A percentile compares a stretch with the other conserved stretches of the same genome.
These are phyloP conservation scores for Rhypophila decipiens DNA, from an alignment of 495 filamentous ascomycete species.

Conservation along the genomic window DNA sequence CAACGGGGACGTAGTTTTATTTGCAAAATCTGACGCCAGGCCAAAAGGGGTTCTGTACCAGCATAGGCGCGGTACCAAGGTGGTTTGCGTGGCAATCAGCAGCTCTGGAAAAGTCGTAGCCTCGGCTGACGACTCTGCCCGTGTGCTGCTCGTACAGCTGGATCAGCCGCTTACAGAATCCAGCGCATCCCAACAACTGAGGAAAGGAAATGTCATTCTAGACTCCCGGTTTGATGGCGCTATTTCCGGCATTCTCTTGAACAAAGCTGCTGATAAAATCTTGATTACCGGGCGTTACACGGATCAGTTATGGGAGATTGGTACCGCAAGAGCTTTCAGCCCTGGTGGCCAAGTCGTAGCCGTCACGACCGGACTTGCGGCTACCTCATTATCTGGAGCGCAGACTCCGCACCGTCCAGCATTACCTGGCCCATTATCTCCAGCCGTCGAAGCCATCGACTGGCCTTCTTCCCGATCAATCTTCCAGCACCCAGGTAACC, in stretches of 20 bases:
- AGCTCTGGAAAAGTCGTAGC: slow-evolving; percentile 8
- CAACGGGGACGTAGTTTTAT: slow-evolving; percentile 17
- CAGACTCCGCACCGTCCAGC: no score
- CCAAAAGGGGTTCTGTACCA: slow-evolving; percentile 8
- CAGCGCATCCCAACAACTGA: background rate
- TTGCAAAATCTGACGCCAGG: slow-evolving; percentile 8
- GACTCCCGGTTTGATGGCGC: slow-evolving; percentile 8
- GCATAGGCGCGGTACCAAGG: slow-evolving; percentile 9
- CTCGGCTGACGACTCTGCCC: slow-evolving; percentile 16
- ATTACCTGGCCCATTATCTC: no score
- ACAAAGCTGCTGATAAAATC: slow-evolving; percentile 11
- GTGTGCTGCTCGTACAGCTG: slow-evolving; percentile 8
- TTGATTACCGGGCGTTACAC: slow-evolving; percentile 11
- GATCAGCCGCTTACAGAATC: background rate
- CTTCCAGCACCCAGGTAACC: slow-evolving; percentile 12
- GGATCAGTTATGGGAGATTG: slow-evolving; percentile 13
- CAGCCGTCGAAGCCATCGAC: no score
- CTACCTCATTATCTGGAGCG: background rate
- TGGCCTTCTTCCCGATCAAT: no score
- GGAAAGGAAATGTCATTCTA: background rate
- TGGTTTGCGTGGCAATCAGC: slow-evolving; percentile 6
- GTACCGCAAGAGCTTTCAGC: no score
- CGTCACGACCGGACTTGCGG: background rate
- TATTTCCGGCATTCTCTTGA: slow-evolving; percentile 8
- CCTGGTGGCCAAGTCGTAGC: slow-evolving; percentile 11